Base-by-base conservation (phyloP, 2,329 filamentous ascomycete genomes). In the Penicillium brevicompactum region DNA sequence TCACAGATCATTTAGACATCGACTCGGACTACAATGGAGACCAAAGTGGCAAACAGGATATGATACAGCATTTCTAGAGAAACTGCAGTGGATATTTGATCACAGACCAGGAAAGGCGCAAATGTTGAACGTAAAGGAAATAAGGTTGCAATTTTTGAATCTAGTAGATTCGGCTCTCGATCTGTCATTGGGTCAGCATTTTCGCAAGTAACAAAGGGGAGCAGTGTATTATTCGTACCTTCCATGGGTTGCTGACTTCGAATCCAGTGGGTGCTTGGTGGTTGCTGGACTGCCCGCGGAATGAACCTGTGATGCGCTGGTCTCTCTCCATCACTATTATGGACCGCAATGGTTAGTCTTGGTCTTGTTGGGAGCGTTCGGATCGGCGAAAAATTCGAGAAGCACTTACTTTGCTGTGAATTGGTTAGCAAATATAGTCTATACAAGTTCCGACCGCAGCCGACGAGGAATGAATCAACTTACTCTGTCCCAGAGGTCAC, bases 171-270 rank as follows among this genome's bases (percentile, higher is more conserved):
- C 73, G 70, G 60, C 71, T 74, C 58, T 76, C 75, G 60, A 76
- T 57, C 74, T 76, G 34, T 44, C 43, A n/a, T 13, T 9, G 14
- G 8, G 46, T 72, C 53, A 75, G 64, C 40, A 43, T 44, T 16
- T 44, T 14, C 21, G 46, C 9, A 42, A 7, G 11, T 1, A 34
- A 21, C 13, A 5, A 4, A 10, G 8, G 34, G 21, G 16, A 2
- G 8, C 3, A 16, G 37, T 41, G 5, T 30, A 8, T 51, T 10
- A 14, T 58, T 56, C 66, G 47, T 80, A 87, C 85, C 80, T 82
- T 85, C 85, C 85, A 88, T 60, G 83, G 82, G 74, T 86, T 87
- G 81, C 82, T 87, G 67, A 87, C 70, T 73, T 87, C 85, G 74
- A 87, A 88, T 57, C 84, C 85, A 53, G 77, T 73, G 27, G 85